phyloP scores from a whole-genome alignment of 2,329 filamentous ascomycete species.

The Elsinoe australis region DNA sequence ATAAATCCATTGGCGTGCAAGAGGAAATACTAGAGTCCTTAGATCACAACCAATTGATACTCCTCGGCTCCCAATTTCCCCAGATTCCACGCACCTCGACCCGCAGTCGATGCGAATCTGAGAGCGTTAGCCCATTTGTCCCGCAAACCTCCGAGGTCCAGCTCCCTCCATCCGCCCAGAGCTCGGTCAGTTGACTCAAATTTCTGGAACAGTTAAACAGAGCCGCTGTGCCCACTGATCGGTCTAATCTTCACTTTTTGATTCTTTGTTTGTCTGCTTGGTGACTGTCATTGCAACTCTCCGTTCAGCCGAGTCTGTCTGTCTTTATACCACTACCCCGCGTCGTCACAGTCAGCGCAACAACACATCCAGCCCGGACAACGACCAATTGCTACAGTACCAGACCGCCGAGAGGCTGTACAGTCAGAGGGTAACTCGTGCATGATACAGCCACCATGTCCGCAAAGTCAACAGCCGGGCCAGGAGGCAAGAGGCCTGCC shows the following conservation, averaged over 20 bases:
- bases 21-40: too few relatives aligned
- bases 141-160: constrained; percentile 17
- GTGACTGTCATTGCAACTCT: neutral
- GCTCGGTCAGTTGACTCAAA: constrained; percentile 18
- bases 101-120: neutral
- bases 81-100: constrained; percentile 6
- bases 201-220: constrained; percentile 17
- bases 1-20: neutral
- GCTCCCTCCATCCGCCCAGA: constrained; percentile 13
- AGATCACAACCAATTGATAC: too few relatives aligned
- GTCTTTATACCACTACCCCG: constrained; percentile 4
- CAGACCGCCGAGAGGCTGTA: constrained; percentile 1
- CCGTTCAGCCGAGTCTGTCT: neutral
- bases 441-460: constrained; percentile 42
- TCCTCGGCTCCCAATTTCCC: constrained; percentile 9
- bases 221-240: constrained; percentile 11
- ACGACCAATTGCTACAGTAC: constrained; percentile 3
- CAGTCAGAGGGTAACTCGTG: neutral
- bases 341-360: constrained; percentile 4
- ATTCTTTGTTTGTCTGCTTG: neutral
- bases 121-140: constrained; percentile 14
- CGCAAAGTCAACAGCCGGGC: constrained; percentile 50
- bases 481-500: constrained; percentile 64
- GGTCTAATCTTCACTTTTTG: neutral
- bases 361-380: neutral